Evolutionary conservation across 495 filamentous ascomycete species (phyloP).

Genomic region (Aspergillus olivimuriae): DNA sequence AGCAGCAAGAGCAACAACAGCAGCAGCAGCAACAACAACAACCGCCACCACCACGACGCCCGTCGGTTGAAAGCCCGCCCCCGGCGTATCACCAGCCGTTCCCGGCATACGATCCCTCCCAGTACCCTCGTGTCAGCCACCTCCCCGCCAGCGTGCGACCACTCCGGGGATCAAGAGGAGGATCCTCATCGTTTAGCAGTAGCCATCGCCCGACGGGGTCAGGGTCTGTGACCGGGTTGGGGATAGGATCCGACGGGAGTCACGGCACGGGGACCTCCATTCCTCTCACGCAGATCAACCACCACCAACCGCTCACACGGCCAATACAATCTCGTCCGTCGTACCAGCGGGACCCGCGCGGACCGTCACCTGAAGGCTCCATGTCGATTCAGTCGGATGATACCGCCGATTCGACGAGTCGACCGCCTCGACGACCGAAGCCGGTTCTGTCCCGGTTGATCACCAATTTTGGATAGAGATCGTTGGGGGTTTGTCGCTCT

Average conservation of each 20-base stretch:
- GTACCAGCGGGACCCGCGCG: neutral
- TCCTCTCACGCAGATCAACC: neutral
- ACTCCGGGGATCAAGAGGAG: neutral
- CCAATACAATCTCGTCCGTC: neutral
- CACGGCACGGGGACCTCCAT: neutral
- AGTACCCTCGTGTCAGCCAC: conserved; percentile 9
- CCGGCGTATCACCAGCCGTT: conserved; percentile 17
- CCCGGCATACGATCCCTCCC: conserved; percentile 15
- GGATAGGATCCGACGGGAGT: neutral
- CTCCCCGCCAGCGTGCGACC: neutral
- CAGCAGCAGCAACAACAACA: neutral
- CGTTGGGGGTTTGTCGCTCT: too few species aligned
- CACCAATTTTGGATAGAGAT: conserved; percentile 28
- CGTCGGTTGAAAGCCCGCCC: conserved; percentile 9
- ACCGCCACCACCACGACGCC: too few species aligned
- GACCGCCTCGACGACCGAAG: conserved; percentile 23
- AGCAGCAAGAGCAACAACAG: conserved; percentile 2
- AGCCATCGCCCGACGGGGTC: neutral
- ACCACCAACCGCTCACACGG: too few species aligned
- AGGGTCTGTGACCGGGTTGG: neutral
- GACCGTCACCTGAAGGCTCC: conserved; percentile 2
- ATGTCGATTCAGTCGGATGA: conserved; percentile 1
- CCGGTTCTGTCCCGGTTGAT: conserved; percentile 36
- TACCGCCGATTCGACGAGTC: neutral
- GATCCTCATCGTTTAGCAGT: neutral